phyloP scores from a whole-genome alignment of 1,284 basidiomycete genomes.

The Apiotrichum gracile region DNA sequence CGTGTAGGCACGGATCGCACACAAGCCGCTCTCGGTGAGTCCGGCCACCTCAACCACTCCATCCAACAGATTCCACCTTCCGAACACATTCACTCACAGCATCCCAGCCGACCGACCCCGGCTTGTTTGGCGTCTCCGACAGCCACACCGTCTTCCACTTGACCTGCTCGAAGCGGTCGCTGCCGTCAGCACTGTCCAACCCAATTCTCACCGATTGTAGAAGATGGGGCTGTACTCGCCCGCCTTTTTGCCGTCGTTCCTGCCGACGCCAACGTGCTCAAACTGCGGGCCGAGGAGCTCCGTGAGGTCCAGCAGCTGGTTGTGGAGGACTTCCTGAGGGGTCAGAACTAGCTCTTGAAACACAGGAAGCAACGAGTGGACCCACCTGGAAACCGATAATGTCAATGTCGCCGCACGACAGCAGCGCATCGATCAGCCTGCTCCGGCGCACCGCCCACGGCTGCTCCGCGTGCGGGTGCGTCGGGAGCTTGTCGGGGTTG shows the following conservation, averaged over 20 bases:
- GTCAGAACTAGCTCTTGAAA: background rate
- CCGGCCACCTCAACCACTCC: no score
- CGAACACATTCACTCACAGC: constrained; percentile 45
- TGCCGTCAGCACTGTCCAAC: background rate
- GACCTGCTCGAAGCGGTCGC: constrained; percentile 7
- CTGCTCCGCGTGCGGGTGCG: constrained; percentile 23
- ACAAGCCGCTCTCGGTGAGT: no score
- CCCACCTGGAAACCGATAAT: constrained; percentile 48
- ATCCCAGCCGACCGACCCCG: constrained; percentile 44
- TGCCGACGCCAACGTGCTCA: constrained; percentile 59
- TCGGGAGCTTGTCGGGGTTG: constrained; percentile 1
- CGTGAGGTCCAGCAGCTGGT: constrained; percentile 58
- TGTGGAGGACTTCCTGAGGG: constrained; percentile 54
- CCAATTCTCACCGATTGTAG: constrained; percentile 52
- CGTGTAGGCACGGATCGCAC: no score
- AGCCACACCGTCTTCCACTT: constrained; percentile 40
- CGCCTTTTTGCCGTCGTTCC: constrained; percentile 55
- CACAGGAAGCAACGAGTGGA: background rate
- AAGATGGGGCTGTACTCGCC: constrained; percentile 65
- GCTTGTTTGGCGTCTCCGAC: constrained; percentile 31
- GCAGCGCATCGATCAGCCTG: constrained; percentile 32
- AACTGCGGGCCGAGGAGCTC: constrained; percentile 54
- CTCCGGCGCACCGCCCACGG: constrained; percentile 40
- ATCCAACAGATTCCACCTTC: no score
- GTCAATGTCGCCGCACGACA: constrained; percentile 30